These are phyloP conservation scores for Daucus carota DNA, from an alignment of 129 eudicot species.

Conservation along the genomic window DH1_v3.0 NC_030389.2:12677001-12677500, in stretches of 20 bases:
- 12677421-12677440: no score
- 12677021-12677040: conserved; percentile 1
- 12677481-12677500: neutral
- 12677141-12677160: neutral
- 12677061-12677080: neutral
- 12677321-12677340: no score
- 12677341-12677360: no score
- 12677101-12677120: conserved; percentile 1
- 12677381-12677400: no score
- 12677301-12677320: no score
- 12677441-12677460: neutral
- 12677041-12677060: neutral
- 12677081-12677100: conserved; percentile 1
- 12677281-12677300: no score
- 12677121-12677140: neutral
- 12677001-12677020: neutral
- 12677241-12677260: no score
- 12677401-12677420: no score
- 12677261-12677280: no score
- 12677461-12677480: neutral
- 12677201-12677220: neutral
- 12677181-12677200: neutral
- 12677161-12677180: neutral
- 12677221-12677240: no score
- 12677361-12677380: no score